Evolutionary conservation across 2,329 filamentous ascomycete species (phyloP).

Genomic region (Metarhizium brunneum): DNA sequence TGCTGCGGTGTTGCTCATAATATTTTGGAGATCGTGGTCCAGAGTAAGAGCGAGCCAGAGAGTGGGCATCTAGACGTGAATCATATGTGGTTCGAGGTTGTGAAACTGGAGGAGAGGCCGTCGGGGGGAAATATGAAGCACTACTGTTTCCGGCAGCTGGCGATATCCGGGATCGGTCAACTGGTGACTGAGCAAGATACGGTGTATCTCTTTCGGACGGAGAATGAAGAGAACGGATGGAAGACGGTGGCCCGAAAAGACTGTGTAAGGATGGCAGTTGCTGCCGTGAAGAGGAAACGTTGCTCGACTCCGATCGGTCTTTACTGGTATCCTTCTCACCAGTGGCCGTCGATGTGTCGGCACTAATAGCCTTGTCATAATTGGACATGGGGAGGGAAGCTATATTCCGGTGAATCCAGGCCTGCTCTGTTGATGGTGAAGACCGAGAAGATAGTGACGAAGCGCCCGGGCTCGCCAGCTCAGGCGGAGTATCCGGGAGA

Average conservation of each 20-base stretch:
- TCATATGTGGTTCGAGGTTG: conserved; percentile 40
- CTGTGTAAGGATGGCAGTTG: conserved; percentile 49
- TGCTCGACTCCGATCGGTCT: conserved; percentile 24
- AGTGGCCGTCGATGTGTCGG: conserved; percentile 33
- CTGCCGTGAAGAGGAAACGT: conserved; percentile 26
- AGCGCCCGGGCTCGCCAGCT: conserved; percentile 42
- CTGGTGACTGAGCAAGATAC: conserved; percentile 33
- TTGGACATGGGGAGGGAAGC: conserved; percentile 48
- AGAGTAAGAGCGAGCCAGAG: conserved; percentile 26
- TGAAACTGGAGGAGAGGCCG: conserved; percentile 24
- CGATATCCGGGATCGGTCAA: conserved; percentile 36
- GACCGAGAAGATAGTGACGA: conserved; percentile 37
- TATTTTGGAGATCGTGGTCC: conserved; percentile 36
- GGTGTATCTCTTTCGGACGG: conserved; percentile 37
- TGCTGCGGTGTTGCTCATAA: conserved; percentile 27
- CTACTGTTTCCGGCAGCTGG: conserved; percentile 28
- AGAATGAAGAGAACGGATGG: conserved; percentile 34
- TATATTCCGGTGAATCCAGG: conserved; percentile 30
- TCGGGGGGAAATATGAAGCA: conserved; percentile 39
- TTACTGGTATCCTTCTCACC: conserved; percentile 25
- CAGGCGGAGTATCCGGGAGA: conserved; percentile 45
- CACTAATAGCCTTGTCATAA: conserved; percentile 40
- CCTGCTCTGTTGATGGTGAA: conserved; percentile 32
- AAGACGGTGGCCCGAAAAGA: conserved; percentile 41
- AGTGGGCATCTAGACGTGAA: conserved; percentile 32